These are phyloP conservation scores for Ogataea pignaliae DNA, from an alignment of 805 yeast species.

Conservation along the genomic window DNA sequence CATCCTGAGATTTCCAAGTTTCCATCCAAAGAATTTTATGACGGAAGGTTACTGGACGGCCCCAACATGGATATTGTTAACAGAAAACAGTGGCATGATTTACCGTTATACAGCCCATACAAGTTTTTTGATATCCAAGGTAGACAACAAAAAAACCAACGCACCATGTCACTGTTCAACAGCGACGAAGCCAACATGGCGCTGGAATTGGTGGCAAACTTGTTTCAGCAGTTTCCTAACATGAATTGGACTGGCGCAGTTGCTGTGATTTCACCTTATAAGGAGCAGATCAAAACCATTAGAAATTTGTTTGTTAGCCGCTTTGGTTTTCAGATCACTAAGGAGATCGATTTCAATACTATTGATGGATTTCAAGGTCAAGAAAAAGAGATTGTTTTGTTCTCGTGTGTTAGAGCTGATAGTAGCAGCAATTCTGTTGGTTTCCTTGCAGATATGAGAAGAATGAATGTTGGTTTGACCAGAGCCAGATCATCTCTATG, in stretches of 20 bases:
- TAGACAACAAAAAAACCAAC: slow-evolving; percentile 57
- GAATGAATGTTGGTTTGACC: slow-evolving; percentile 96
- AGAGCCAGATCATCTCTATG: slow-evolving; percentile 90
- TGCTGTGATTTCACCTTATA: slow-evolving; percentile 93
- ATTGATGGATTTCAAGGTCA: slow-evolving; percentile 99
- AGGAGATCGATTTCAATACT: slow-evolving; percentile 82
- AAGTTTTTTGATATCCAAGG: slow-evolving; percentile 69
- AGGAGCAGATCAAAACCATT: slow-evolving; percentile 70
- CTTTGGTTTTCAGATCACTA: slow-evolving; percentile 60
- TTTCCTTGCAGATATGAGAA: slow-evolving; percentile 82
- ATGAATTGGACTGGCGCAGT: slow-evolving; percentile 64
- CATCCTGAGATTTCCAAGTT: slow-evolving; percentile 86
- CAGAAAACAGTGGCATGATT: slow-evolving; percentile 69
- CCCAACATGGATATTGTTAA: slow-evolving; percentile 60
- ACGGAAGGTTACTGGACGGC: slow-evolving; percentile 72
- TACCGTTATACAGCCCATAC: slow-evolving; percentile 62
- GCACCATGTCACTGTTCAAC: slow-evolving; percentile 70
- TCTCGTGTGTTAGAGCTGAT: slow-evolving; percentile 92
- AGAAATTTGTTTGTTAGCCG: slow-evolving; percentile 50
- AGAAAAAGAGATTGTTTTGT: slow-evolving; percentile 88
- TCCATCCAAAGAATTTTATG: slow-evolving; percentile 82
- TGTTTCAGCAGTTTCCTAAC: slow-evolving; percentile 45
- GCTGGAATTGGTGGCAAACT: slow-evolving; percentile 53
- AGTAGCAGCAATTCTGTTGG: slow-evolving; percentile 55
- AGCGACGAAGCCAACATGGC: slow-evolving; percentile 68